phyloP scores from a whole-genome alignment of 768 basidiomycete species.

The Hericium coralloides region DNA sequence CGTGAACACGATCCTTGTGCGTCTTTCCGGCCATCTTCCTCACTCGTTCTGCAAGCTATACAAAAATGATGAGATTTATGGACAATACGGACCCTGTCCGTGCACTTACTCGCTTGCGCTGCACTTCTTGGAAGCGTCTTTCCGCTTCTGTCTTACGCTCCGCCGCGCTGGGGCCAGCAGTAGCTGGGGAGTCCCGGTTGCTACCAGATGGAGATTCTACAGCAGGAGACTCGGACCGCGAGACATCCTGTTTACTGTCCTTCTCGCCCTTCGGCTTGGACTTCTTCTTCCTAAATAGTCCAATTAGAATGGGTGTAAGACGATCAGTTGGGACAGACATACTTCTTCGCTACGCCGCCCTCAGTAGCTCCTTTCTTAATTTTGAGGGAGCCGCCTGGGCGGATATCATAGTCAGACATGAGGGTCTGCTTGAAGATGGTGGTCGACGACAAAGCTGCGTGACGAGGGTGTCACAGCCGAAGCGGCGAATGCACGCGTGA shows the following conservation, averaged over 20 bases:
- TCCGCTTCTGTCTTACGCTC: constrained; percentile 81
- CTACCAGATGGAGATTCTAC: constrained; percentile 45
- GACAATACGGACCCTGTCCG: neutral
- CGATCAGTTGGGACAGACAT: constrained; percentile 17
- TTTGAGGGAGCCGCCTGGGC: constrained; percentile 83
- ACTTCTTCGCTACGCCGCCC: constrained; percentile 83
- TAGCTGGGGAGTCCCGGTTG: constrained; percentile 50
- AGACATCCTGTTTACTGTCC: constrained; percentile 29
- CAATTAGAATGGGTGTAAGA: neutral
- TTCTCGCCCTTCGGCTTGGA: constrained; percentile 44
- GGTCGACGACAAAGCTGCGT: neutral
- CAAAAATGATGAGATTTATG: constrained; percentile 1
- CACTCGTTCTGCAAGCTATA: constrained; percentile 65
- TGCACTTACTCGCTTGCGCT: constrained; percentile 56
- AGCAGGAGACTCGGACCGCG: constrained; percentile 29
- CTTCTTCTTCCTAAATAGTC: constrained; percentile 70
- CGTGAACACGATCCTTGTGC: constrained; percentile 89
- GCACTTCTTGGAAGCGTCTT: constrained; percentile 81
- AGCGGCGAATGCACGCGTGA: neutral
- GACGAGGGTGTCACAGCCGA: neutral
- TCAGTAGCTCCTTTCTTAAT: constrained; percentile 77
- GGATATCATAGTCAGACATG: constrained; percentile 83
- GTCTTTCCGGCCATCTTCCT: constrained; percentile 73
- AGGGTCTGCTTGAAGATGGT: constrained; percentile 1
- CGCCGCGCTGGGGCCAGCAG: constrained; percentile 30